Base-by-base conservation (phyloP, 2,329 filamentous ascomycete genomes). In the Aspergillus clavatus region DNA sequence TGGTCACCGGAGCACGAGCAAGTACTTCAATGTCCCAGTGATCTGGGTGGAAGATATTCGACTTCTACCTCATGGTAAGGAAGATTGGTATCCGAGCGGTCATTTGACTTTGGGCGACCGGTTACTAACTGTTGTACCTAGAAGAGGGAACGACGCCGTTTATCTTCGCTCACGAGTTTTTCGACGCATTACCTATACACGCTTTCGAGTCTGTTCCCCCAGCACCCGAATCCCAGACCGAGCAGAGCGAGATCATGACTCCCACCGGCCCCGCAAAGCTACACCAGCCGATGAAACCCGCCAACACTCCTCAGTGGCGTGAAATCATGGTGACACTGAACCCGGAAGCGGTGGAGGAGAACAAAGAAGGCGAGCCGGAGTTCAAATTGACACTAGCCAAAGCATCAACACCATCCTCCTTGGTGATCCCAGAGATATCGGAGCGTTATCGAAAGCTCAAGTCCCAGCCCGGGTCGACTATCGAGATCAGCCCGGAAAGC, bases 111-210 rank as follows among this genome's bases (percentile, higher is more conserved):
- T n/a, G n/a, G n/a, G n/a, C n/a, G n/a, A n/a, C n/a, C n/a, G n/a
- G n/a, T n/a, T n/a, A n/a, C n/a, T n/a, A n/a, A n/a, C n/a, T n/a
- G n/a, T n/a, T n/a, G n/a, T n/a, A n/a, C 14, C 10, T 21, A 84
- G 82, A 80, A 49, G 70, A 81, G 18, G 76, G 78, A 48, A 87
- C 86, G 62, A 87, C 83, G 18, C 91, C 93, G 1, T 94, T 97
- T 67, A 95, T 98, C 49, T 81, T 97, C 39, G 93, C 93, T 4
- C 93, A 98, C 66, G 93, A 98, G 65, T 97, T 98, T 75, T 98
- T 98, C 71, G 93, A 98, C 58, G 93, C 93, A 2, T 82, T 98
- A 0, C 93, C 93, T 26, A 96, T 98, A 56, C 90, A 98, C 66
- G 84, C 88, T 49, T 98, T 98, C 65, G 86, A 97, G 67, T 85